A percentile compares a stretch with the other conserved stretches of the same genome.
phyloP scores from a whole-genome alignment of 108 stramenopile species.

The Fistulifera pelliculosa region DNA sequence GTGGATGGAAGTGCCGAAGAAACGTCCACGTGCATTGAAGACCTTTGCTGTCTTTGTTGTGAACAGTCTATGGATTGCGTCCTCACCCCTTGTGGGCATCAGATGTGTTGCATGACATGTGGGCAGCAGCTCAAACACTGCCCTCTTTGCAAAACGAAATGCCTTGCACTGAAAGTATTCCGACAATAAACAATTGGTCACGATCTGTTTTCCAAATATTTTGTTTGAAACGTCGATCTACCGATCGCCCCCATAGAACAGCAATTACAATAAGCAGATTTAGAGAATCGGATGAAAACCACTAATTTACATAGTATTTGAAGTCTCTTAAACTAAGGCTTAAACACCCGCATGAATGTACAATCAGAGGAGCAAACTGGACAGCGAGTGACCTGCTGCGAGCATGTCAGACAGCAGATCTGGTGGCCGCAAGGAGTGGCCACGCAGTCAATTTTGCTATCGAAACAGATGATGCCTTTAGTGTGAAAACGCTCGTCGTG shows the following conservation, averaged over 20 bases:
- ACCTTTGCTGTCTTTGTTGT: slow-evolving; percentile 59
- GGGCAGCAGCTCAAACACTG: slow-evolving; percentile 29
- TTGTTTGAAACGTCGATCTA: too few species aligned
- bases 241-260: too few species aligned
- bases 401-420: slow-evolving; percentile 56
- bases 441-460: slow-evolving; percentile 56
- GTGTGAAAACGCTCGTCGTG: neutral
- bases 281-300: too few species aligned
- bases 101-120: slow-evolving; percentile 58
- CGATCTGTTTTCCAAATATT: too few species aligned
- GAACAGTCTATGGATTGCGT: slow-evolving; percentile 55
- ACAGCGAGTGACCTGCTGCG: slow-evolving; percentile 35
- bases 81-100: slow-evolving; percentile 73
- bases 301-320: neutral
- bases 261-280: too few species aligned
- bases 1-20: slow-evolving; percentile 6
- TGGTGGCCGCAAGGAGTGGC: slow-evolving; percentile 81
- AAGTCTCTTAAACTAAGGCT: slow-evolving; percentile 36
- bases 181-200: slow-evolving; percentile 11
- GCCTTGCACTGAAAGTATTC: slow-evolving; percentile 50
- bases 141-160: slow-evolving; percentile 48
- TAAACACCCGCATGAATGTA: slow-evolving; percentile 59
- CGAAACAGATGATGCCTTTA: slow-evolving; percentile 58
- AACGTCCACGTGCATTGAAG: slow-evolving; percentile 14
- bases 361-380: slow-evolving; percentile 53